These are phyloP conservation scores for Ceratocystis smalleyi DNA, from an alignment of 2,329 filamentous ascomycete genomes.

Conservation along the genomic window DNA sequence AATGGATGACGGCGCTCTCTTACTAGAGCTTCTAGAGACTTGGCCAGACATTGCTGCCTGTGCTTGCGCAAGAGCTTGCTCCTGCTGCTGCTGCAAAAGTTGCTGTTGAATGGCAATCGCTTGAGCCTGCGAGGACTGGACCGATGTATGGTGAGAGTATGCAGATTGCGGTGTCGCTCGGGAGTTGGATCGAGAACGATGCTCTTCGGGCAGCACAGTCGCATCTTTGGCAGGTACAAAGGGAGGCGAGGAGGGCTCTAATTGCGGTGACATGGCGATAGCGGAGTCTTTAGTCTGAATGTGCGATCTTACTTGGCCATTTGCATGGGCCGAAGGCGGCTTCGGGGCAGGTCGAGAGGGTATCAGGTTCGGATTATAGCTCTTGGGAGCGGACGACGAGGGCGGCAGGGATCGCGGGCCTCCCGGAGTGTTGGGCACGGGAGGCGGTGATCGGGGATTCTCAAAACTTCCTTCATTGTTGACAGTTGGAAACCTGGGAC, in stretches of 20 bases:
- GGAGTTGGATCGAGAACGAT: slow-evolving; percentile 54
- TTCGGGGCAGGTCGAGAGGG: slow-evolving; percentile 76
- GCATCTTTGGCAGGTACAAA: slow-evolving; percentile 38
- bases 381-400: slow-evolving; percentile 27
- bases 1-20: slow-evolving; percentile 38
- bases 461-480: slow-evolving; percentile 92
- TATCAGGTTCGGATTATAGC: slow-evolving; percentile 41
- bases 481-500: slow-evolving; percentile 68
- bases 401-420: slow-evolving; percentile 24
- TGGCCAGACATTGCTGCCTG: slow-evolving; percentile 62
- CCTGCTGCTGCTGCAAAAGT: slow-evolving; percentile 65
- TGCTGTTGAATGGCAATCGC: slow-evolving; percentile 34
- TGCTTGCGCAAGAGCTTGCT: slow-evolving; percentile 64
- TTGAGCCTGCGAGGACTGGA: slow-evolving; percentile 25
- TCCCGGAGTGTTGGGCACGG: slow-evolving; percentile 45
- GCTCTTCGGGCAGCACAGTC: slow-evolving; percentile 49
- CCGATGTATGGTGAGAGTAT: slow-evolving; percentile 24
- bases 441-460: slow-evolving; percentile 84
- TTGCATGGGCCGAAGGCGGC: slow-evolving; percentile 49
- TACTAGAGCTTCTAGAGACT: slow-evolving; percentile 58
- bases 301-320: slow-evolving; percentile 34
- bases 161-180: slow-evolving; percentile 37
- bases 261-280: slow-evolving; percentile 43
- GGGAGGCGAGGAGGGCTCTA: slow-evolving; percentile 37
- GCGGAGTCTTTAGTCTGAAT: slow-evolving; percentile 46